Evolutionary conservation across 73 alveolate genomes (phyloP), one percentile per base, ranked within the genome.

Genomic region (Stentor coeruleus): DNA sequence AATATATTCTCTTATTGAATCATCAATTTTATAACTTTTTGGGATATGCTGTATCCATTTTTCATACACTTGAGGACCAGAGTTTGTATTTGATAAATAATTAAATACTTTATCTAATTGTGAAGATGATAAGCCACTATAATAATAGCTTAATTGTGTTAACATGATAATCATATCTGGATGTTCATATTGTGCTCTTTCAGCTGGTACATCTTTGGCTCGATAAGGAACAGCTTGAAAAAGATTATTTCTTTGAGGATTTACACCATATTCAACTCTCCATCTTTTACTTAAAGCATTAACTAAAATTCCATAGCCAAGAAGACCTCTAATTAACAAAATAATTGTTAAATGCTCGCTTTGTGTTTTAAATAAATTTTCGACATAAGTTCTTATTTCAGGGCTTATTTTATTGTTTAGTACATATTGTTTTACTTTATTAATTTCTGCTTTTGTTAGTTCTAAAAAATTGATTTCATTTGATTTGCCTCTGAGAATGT

Each of bases 181-280:
- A n/a, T 85, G 91, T 28, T 83, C 82, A 77, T 76, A 85, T 82
- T 85, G 87, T 26, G 91, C 58, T 39, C 87, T 55, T 35, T 85
- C 91, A 33, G 88, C 73, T 3, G 91, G 91, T n/a, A 76, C 84
- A 82, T 85, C 91, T 15, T 85, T 85, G 77, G 77, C 85, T 37
- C 87, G 85, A 59, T 76, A 85, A 4, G 91, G 91, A 31, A 85
- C 40, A 36, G 91, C 91, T 74, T 74, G 57, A 31, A 57, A 40
- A 26, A 77, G 38, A 33, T 74, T 39, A 79, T 81, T 60, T 28
- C 82, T 59, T 35, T 28, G 20, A 33, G 11, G 0, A 49, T 82
- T 80, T 72, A 81, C 87, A n/a, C 87, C 87, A 31, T 59, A 81
- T 36, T 81, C 80, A 15, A 81, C 87, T 30, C 87, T 2, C 82